Evolutionary conservation across 2,329 filamentous ascomycete species (phyloP).

Genomic region (Sporothrix inflata): DNA sequence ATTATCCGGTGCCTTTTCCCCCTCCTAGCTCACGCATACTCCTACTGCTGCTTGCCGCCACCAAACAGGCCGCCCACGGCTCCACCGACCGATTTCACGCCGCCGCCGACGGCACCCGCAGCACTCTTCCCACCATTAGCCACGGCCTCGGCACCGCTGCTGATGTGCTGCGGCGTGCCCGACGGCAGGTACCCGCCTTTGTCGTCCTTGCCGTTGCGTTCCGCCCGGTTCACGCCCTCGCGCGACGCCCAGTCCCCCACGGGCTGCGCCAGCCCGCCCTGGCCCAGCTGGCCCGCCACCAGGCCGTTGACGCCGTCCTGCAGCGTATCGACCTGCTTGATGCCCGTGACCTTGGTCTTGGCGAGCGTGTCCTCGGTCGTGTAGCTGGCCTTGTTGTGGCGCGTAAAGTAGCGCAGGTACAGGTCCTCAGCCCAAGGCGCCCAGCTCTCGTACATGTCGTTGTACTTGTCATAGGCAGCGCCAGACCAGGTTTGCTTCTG

Average conservation of each 20-base stretch:
- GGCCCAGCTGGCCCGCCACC: conserved; percentile 65
- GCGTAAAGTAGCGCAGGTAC: conserved; percentile 73
- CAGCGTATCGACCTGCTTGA: conserved; percentile 67
- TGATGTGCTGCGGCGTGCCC: not conserved
- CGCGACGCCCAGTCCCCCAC: conserved; percentile 64
- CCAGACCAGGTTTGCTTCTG: conserved; percentile 42
- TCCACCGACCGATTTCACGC: conserved; percentile 6
- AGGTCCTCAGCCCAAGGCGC: conserved; percentile 76
- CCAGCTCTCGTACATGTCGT: conserved; percentile 74
- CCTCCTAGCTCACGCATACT: too few relatives aligned
- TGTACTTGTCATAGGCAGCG: conserved; percentile 66
- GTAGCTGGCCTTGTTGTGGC: conserved; percentile 77
- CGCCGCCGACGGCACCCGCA: not conserved
- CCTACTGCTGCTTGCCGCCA: conserved; percentile 13
- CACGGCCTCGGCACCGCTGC: not conserved
- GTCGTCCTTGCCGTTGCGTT: conserved; percentile 67
- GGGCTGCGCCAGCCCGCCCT: conserved; percentile 68
- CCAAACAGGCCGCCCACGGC: conserved; percentile 12
- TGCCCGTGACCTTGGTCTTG: conserved; percentile 70
- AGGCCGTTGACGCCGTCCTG: conserved; percentile 69
- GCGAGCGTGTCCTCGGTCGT: conserved; percentile 67
- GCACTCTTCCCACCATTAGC: conserved; percentile 1
- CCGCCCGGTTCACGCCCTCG: conserved; percentile 67
- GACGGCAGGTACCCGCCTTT: conserved; percentile 44
- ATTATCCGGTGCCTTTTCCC: too few relatives aligned